Evolutionary conservation across 441 rosid species (phyloP).

Genomic region (Pelargonium fulgidum): DNA sequence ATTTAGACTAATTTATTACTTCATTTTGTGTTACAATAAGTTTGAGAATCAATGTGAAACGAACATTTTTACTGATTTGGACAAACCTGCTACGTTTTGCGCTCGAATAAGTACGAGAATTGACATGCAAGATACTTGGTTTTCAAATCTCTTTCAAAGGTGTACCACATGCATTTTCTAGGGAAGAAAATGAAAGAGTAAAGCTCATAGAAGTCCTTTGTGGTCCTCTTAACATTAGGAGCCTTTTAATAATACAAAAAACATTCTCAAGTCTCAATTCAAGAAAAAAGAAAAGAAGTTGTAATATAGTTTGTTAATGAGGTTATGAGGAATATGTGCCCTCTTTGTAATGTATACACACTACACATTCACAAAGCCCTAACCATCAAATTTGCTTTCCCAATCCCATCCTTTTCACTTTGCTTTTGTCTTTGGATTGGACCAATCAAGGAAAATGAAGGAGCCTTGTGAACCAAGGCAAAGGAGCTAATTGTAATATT

Average conservation of each 20-base stretch:
- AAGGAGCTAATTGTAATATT: neutral
- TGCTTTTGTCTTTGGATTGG: neutral
- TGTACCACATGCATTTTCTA: neutral
- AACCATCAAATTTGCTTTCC: constrained; percentile 2
- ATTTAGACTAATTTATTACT: too few relatives aligned
- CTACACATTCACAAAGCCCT: neutral
- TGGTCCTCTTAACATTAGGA: neutral
- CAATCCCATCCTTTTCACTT: neutral
- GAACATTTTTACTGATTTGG: too few relatives aligned
- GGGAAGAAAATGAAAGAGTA: neutral
- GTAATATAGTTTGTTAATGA: neutral
- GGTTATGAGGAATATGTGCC: constrained; percentile 4
- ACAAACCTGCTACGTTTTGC: too few relatives aligned
- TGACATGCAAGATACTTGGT: neutral
- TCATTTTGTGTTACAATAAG: too few relatives aligned
- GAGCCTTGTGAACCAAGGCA: neutral
- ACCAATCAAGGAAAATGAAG: neutral
- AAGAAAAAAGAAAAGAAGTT: too few relatives aligned
- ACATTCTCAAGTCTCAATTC: too few relatives aligned
- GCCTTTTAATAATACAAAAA: too few relatives aligned
- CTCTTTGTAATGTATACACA: neutral
- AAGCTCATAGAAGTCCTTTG: neutral
- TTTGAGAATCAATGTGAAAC: too few relatives aligned
- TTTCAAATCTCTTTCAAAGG: neutral
- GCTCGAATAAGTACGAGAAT: too few relatives aligned